Evolutionary conservation across 352 stramenopile species (phyloP), one percentile per base, ranked within the genome.

Genomic region (Aphanomyces stellatus): DNA sequence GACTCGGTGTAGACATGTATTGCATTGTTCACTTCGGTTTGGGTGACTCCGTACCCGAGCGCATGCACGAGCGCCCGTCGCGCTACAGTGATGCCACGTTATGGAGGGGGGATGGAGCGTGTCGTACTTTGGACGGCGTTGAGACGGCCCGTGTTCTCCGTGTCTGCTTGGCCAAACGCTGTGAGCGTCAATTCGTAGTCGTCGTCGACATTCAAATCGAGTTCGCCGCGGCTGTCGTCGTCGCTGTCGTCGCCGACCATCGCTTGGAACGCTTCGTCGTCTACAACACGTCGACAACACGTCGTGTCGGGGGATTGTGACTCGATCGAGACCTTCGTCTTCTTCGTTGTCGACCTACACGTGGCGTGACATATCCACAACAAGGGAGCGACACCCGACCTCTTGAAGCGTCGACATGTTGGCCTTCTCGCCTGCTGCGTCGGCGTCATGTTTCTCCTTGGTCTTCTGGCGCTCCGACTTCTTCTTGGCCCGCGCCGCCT

Each of bases 331-430:
- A 57, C 49, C 72, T 22, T 76, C 71, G 11, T 76, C 64, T 51
- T 73, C 69, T 22, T 73, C 71, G 37, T 71, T 72, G 24, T 70
- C 64, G 10, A 55, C 69, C 41, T 73, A 35, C 25, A 65, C 17
- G 69, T n/a, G n/a, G n/a, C n/a, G n/a, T n/a, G n/a, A n/a, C n/a
- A n/a, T n/a, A n/a, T n/a, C n/a, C n/a, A n/a, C n/a, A n/a, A n/a
- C n/a, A n/a, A n/a, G n/a, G n/a, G n/a, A n/a, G n/a, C n/a, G 42
- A 22, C 6, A 33, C 85, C 76, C 37, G 81, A 63, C 73, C 53
- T 91, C 83, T 43, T 87, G 72, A 13, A 90, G 79, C 0, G 81
- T 90, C 64, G 83, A 79, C 81, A 92, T 90, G 35, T 75, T 72
- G 30, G 62, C 28, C 4, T 43, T 57, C 43, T 71, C 46, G 10